Base-by-base conservation (phyloP, 139 green algal species). In the Desmodesmus armatus region DNA sequence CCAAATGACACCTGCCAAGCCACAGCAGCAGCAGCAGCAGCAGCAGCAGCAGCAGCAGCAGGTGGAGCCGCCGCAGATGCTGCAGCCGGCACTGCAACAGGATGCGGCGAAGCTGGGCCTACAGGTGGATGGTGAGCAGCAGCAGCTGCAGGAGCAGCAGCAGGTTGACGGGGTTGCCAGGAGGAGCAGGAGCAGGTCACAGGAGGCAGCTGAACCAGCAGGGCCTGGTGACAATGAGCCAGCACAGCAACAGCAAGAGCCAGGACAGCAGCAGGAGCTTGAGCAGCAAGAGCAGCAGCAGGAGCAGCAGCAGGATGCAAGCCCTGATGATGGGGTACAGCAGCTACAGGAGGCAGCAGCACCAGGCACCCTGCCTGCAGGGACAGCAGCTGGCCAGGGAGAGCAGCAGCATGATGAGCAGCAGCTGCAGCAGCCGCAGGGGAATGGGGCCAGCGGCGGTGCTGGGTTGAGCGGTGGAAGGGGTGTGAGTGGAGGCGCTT, bases 41-140 rank as follows among this genome's bases (percentile, higher is more conserved):
- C 67, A 55, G 67, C 67, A 76, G 5, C 67, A 76, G 67, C 35
- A 41, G n/a, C 65, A 73, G 65, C n/a, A 44, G 29, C 60, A 69
- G 60, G 60, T 37, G 19, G 60, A 69, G 60, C 21, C 17, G 60
- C 25, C 19, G n/a, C n/a, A n/a, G n/a, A 58, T 58, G 17, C 47
- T 58, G 31, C 7, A 73, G 65, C 31, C 40, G 65, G 65, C 27
- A 0, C 21, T 21, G 19, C 35, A 21, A 9, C 23, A 53, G 37
- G 67, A n/a, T 55, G 35, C 13, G 29, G 35, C 21, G 15, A 23
- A 51, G 15, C 67, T 72, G 21, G 63, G 31, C 21, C 23, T 25
- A 76, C 49, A 35, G 15, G 35, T 51, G 33, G 67, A 51, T 13
- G 49, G 31, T 33, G 67, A 76, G 63, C 7, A 41, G 63, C 63